Evolutionary conservation across 2,329 filamentous ascomycete genomes (phyloP).

Genomic region (Zarea fungicola): DNA sequence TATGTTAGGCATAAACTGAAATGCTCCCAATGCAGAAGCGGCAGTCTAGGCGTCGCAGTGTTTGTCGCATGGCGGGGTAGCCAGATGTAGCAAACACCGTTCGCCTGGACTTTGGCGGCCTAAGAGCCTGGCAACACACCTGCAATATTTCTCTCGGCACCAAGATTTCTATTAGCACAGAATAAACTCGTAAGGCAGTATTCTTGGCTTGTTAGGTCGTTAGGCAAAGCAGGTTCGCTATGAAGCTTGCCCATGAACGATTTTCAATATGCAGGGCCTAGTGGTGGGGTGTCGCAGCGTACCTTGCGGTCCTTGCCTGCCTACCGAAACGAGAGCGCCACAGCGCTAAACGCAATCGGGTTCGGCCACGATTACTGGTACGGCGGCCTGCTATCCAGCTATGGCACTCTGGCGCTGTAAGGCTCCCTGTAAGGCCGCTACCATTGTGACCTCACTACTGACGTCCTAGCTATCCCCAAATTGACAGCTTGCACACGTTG

Average conservation of each 20-base stretch:
- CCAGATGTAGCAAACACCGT: constrained; percentile 5
- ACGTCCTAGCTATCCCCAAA: constrained; percentile 11
- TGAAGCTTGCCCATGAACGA: background rate
- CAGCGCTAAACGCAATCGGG: constrained; percentile 7
- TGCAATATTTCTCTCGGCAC: no score
- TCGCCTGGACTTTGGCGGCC: no score
- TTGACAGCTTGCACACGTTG: constrained; percentile 8
- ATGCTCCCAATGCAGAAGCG: no score
- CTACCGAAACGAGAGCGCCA: no score
- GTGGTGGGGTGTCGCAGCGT: constrained; percentile 1
- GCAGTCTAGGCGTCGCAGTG: no score
- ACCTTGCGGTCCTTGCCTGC: no score
- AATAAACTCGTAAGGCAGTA: background rate
- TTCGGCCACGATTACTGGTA: background rate
- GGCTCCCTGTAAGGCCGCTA: background rate
- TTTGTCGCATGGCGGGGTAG: constrained; percentile 11
- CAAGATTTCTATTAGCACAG: background rate
- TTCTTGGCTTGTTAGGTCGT: background rate
- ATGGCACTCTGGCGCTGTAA: no score
- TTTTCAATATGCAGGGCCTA: background rate
- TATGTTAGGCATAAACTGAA: no score
- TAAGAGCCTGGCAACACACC: no score
- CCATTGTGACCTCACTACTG: constrained; percentile 12
- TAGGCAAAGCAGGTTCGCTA: background rate
- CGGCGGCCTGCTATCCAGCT: background rate